Conservation (phyloP, 208 protist species). For the Trypanosoma brucei region DNA sequence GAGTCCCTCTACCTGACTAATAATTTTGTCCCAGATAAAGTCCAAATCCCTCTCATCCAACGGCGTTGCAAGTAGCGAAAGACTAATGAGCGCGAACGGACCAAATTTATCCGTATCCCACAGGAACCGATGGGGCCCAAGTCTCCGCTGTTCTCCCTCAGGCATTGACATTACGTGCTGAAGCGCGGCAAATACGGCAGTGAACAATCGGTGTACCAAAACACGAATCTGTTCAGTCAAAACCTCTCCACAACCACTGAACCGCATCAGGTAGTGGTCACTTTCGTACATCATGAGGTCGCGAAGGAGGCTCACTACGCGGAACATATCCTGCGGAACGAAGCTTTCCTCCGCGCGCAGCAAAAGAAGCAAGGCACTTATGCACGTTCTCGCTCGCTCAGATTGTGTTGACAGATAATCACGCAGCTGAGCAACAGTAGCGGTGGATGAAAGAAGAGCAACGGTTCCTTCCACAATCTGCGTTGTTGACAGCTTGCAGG, state of each 20-base stretch:
- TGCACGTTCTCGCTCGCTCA: constrained; percentile 11
- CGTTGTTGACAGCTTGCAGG: constrained; percentile 14
- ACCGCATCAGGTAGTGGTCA: constrained; percentile 41
- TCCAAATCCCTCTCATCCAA: constrained; percentile 49
- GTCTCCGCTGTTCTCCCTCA: constrained; percentile 23
- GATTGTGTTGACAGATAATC: constrained; percentile 11
- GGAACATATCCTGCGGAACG: constrained; percentile 22
- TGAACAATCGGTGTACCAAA: constrained; percentile 39
- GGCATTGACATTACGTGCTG: constrained; percentile 21
- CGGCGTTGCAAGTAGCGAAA: constrained; percentile 54
- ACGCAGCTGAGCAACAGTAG: constrained; percentile 13
- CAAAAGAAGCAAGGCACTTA: constrained; percentile 25
- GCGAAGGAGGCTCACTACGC: constrained; percentile 16
- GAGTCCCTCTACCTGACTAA: constrained; percentile 33
- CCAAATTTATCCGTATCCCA: constrained; percentile 57
- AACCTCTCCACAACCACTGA: constrained; percentile 45
- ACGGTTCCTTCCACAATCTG: constrained; percentile 27
- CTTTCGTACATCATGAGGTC: constrained; percentile 22
- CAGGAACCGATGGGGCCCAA: constrained; percentile 54
- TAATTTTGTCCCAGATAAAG: constrained; percentile 25
- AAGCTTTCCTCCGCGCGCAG: constrained; percentile 21
- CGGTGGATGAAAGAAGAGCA: constrained; percentile 15
- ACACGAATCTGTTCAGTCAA: constrained; percentile 42
- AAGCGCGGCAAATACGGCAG: constrained; percentile 38
- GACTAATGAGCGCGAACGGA: constrained; percentile 37